phyloP scores from a whole-genome alignment of 495 filamentous ascomycete species.

The Schizothecium vesticola region DNA sequence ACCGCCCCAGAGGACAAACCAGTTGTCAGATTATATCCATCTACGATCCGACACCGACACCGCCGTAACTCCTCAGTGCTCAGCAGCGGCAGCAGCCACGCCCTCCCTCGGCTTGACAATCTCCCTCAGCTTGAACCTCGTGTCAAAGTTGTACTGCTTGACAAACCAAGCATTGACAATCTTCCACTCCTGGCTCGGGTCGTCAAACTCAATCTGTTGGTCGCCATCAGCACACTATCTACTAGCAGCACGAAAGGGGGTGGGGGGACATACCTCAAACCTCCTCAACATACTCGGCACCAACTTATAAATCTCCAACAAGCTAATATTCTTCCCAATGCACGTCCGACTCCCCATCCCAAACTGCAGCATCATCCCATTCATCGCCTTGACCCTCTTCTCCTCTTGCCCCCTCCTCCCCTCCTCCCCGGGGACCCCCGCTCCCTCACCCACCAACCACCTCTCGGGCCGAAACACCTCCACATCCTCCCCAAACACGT shows the following conservation, averaged over 20 bases:
- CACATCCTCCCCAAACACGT: constrained; percentile 56
- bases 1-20: not conserved
- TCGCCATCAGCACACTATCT: constrained; percentile 8
- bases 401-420: constrained; percentile 35
- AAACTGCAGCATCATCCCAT: constrained; percentile 57
- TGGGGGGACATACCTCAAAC: constrained; percentile 51
- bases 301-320: constrained; percentile 76
- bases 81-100: not conserved
- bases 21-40: not conserved
- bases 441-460: constrained; percentile 43
- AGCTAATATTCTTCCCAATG: constrained; percentile 66
- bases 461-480: constrained; percentile 55
- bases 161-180: constrained; percentile 71
- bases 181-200: constrained; percentile 58
- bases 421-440: not conserved
- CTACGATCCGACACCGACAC: no score
- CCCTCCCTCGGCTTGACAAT: constrained; percentile 38
- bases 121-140: constrained; percentile 46
- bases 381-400: constrained; percentile 49
- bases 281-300: constrained; percentile 65
- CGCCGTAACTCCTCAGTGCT: not conserved
- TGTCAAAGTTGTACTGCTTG: constrained; percentile 59
- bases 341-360: constrained; percentile 58
- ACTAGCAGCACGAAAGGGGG: not conserved
- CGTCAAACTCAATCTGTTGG: constrained; percentile 48